Evolutionary conservation across 2,329 filamentous ascomycete species (phyloP).

Genomic region (Teratosphaeriaceae sp.): DNA sequence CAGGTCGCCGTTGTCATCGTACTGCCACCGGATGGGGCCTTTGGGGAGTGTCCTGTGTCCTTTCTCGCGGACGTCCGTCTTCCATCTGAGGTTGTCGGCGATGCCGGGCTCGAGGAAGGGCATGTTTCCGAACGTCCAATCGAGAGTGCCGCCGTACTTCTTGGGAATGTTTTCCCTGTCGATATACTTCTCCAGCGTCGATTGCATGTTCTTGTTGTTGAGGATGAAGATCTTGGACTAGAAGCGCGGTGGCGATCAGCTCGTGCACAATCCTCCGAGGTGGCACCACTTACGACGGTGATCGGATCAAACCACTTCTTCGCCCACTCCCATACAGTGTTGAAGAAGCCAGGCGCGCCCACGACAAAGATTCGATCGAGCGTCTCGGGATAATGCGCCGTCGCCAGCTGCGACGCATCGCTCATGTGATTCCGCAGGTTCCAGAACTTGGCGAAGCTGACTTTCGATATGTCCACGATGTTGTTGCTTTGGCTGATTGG

Average conservation of each 20-base stretch:
- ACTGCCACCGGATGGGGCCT: constrained; percentile 42
- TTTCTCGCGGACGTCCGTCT: constrained; percentile 20
- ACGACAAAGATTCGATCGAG: constrained; percentile 83
- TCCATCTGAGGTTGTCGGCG: constrained; percentile 37
- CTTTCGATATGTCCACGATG: constrained; percentile 85
- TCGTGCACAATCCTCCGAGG: too few relatives aligned
- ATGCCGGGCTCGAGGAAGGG: constrained; percentile 60
- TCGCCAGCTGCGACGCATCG: constrained; percentile 78
- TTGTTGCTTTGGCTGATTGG: constrained; percentile 90
- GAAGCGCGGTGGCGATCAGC: background rate
- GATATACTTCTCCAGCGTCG: constrained; percentile 75
- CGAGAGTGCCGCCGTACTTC: constrained; percentile 79
- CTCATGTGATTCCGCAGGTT: constrained; percentile 93
- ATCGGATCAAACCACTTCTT: constrained; percentile 90
- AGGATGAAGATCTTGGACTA: constrained; percentile 91
- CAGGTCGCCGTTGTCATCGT: constrained; percentile 36
- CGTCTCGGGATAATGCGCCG: constrained; percentile 92
- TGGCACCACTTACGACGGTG: constrained; percentile 51
- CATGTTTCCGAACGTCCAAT: constrained; percentile 72
- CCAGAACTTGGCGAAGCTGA: constrained; percentile 92
- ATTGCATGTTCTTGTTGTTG: constrained; percentile 61
- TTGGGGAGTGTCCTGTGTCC: constrained; percentile 38
- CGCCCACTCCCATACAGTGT: constrained; percentile 89
- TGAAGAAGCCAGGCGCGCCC: constrained; percentile 84
- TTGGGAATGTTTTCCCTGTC: constrained; percentile 78